Conservation (phyloP, 1,284 basidiomycete species). For the Xerocomus minutiporus region DNA sequence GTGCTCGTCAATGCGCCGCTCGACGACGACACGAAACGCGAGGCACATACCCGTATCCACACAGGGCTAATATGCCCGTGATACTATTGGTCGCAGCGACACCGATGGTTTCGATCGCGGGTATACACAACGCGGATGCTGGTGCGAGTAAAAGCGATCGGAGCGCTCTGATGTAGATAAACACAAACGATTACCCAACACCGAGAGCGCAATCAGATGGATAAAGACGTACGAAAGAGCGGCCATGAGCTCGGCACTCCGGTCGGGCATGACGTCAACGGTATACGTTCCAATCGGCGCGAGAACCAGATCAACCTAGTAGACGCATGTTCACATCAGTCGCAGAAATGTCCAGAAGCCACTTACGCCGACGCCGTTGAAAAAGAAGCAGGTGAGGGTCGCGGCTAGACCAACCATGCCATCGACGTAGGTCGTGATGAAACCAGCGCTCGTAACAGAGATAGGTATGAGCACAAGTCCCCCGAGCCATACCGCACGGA, state of each 20-base stretch:
- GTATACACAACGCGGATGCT: slow-evolving; percentile 21
- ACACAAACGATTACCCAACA: slow-evolving; percentile 1
- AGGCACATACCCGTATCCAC: slow-evolving; percentile 42
- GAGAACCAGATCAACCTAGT: slow-evolving; percentile 44
- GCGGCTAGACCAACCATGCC: slow-evolving; percentile 40
- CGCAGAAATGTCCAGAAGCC: too few relatives aligned
- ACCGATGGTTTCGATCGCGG: slow-evolving; percentile 51
- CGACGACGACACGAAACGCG: background rate
- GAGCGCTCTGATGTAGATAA: slow-evolving; percentile 34
- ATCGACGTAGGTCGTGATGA: slow-evolving; percentile 33
- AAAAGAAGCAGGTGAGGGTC: slow-evolving; percentile 42
- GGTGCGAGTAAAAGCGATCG: slow-evolving; percentile 37
- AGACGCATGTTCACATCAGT: background rate
- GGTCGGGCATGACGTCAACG: slow-evolving; percentile 51
- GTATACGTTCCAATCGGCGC: slow-evolving; percentile 51
- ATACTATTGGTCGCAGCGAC: slow-evolving; percentile 50
- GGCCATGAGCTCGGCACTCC: slow-evolving; percentile 51
- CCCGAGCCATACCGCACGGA: slow-evolving; percentile 47
- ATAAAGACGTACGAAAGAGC: slow-evolving; percentile 35
- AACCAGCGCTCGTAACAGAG: slow-evolving; percentile 23
- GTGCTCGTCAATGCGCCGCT: slow-evolving; percentile 3
- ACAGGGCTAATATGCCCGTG: slow-evolving; percentile 39
- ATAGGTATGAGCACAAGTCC: slow-evolving; percentile 39
- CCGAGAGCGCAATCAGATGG: background rate
- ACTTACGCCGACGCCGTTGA: slow-evolving; percentile 49